A percentile compares a stretch with the other conserved stretches of the same genome.
phyloP scores from a whole-genome alignment of 257 asterid genomes.

The Paraleonurus japonicus region DNA sequence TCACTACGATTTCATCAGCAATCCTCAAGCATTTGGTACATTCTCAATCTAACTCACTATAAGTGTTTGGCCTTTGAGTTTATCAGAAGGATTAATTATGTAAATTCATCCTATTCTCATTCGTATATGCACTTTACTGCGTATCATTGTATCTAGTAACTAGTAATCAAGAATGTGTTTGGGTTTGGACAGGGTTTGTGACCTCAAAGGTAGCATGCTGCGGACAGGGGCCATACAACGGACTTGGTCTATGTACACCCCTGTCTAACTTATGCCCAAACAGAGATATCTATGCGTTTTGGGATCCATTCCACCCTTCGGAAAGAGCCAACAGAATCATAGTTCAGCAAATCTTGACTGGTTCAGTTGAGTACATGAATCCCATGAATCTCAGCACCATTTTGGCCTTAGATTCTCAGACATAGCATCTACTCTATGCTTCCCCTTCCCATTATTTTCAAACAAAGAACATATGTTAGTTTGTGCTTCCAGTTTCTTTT shows the following conservation, averaged over 20 bases:
- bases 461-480: background rate
- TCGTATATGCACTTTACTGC: too few species aligned
- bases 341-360: slow-evolving; percentile 47
- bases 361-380: slow-evolving; percentile 51
- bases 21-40: slow-evolving; percentile 64
- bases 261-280: slow-evolving; percentile 58
- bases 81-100: too few species aligned
- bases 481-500: background rate
- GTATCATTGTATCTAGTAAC: too few species aligned
- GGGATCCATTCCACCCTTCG: slow-evolving; percentile 75
- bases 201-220: slow-evolving; percentile 65
- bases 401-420: slow-evolving; percentile 49
- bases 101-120: too few species aligned
- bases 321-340: slow-evolving; percentile 57
- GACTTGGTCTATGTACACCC: slow-evolving; percentile 52
- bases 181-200: slow-evolving; percentile 44
- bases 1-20: slow-evolving; percentile 63
- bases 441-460: background rate
- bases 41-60: background rate
- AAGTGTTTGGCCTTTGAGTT: too few species aligned
- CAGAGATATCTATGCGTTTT: slow-evolving; percentile 57
- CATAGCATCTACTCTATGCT: background rate
- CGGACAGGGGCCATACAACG: slow-evolving; percentile 66
- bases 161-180: background rate
- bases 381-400: slow-evolving; percentile 76